Conservation (phyloP, 2,329 filamentous ascomycete genomes). For the Lecanicillium sp. region DNA sequence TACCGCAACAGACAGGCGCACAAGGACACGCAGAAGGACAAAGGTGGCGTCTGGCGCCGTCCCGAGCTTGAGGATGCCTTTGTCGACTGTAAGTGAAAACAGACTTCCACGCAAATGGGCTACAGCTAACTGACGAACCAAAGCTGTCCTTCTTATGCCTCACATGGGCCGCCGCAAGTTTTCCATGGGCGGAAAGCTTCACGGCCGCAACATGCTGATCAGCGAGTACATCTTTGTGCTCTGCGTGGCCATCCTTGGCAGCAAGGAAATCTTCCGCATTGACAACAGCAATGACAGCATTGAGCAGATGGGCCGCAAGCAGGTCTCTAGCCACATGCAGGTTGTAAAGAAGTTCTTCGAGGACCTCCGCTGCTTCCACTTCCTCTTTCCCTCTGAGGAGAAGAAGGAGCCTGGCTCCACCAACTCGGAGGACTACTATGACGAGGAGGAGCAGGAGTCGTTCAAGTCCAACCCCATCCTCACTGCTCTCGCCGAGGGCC, state of each 20-base stretch:
- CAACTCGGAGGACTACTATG: slow-evolving; percentile 50
- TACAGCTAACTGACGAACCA: too few species aligned
- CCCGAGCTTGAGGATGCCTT: slow-evolving; percentile 60
- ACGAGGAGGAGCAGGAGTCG: slow-evolving; percentile 41
- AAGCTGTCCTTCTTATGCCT: slow-evolving; percentile 59
- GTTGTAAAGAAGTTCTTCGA: slow-evolving; percentile 63
- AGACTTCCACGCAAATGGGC: neutral
- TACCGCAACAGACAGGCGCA: slow-evolving; percentile 61
- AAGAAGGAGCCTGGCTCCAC: slow-evolving; percentile 54
- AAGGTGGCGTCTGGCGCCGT: slow-evolving; percentile 48
- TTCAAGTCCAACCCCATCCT: slow-evolving; percentile 62
- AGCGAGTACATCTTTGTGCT: slow-evolving; percentile 56
- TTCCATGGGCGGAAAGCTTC: slow-evolving; percentile 56
- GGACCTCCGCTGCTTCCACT: slow-evolving; percentile 56
- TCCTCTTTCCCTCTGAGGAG: slow-evolving; percentile 52
- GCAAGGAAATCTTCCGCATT: slow-evolving; percentile 38
- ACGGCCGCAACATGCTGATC: slow-evolving; percentile 65
- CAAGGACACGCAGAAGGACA: slow-evolving; percentile 54
- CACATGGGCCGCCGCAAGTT: slow-evolving; percentile 62
- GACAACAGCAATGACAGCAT: slow-evolving; percentile 39
- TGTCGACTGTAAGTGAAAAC: slow-evolving; percentile 52
- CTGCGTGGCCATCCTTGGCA: slow-evolving; percentile 32
- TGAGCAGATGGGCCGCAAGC: slow-evolving; percentile 51
- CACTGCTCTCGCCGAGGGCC: slow-evolving; percentile 51
- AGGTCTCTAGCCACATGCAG: slow-evolving; percentile 66